Base-by-base conservation (phyloP, 2,329 filamentous ascomycete genomes). In the Zasmidium citrigriseum region DNA sequence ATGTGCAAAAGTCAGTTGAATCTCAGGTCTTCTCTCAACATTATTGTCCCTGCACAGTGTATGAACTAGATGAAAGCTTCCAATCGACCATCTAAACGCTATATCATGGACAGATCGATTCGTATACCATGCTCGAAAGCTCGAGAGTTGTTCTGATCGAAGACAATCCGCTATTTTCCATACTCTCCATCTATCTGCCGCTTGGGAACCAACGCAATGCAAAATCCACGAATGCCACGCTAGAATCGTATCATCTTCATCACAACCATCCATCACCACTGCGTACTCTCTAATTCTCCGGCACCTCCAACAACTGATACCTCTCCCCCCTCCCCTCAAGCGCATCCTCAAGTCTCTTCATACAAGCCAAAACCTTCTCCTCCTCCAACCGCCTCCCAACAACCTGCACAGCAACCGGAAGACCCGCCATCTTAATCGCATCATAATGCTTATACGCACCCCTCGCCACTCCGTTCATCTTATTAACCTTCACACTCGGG, bases 381-480 rank as follows among this genome's bases (percentile, higher is more conserved):
- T 96, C 92, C 70, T 95, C 88, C 67, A 96, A 76, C 34, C 91
- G 81, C 45, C 88, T 81, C 0, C 91, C 91, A 0, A 96, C 87
- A 22, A 96, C 81, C 74, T 96, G 92, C 7, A 97, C 87, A 0
- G 86, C 93, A 0, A 96, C 91, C 0, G 93, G 93, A 44, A 97
- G 78, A 0, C 92, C 93, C 48, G 91, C 88, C 93, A 97, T 97
- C 58, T 85, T 86, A 14, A 80, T 77, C 0, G 91, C 87, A 72
- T 97, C 86, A 72, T 97, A 97, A 67, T 91, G 82, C 75, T 89
- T 91, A 74, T 95, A 96, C 0, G 91, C 93, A 2, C 93, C 91
- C 58, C 82, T 82, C 0, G 91, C 91, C 9, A 97, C 86, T 2
- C 89, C 88, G 65, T 96, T 95, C 52, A 93, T 80, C 55, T 84